Percentiles rank a stretch among this genome's conserved stretches.
phyloP scores from a whole-genome alignment of 192 early-diverging fungal genomes.

The Endogone sp. region DNA sequence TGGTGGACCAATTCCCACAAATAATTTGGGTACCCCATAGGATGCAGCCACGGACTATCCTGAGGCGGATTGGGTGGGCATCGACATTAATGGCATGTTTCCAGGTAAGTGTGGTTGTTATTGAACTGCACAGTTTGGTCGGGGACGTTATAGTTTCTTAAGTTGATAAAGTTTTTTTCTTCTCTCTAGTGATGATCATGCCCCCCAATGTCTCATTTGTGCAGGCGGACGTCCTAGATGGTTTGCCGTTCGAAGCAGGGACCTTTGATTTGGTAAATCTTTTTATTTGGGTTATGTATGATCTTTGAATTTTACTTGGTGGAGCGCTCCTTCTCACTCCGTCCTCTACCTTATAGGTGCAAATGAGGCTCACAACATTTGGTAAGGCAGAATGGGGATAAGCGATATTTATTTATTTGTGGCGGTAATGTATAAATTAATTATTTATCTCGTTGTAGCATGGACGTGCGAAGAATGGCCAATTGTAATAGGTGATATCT shows the following conservation, averaged over 20 bases:
- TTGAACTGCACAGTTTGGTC: too few relatives aligned
- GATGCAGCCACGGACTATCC: slow-evolving; percentile 24
- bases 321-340: slow-evolving; percentile 14
- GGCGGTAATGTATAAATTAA: not conserved
- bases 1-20: not conserved
- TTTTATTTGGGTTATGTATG: too few relatives aligned
- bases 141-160: not conserved
- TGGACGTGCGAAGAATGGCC: slow-evolving; percentile 9
- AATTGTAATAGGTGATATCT: slow-evolving; percentile 2
- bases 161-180: not conserved
- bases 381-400: not conserved
- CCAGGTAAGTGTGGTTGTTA: too few relatives aligned
- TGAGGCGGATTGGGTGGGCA: slow-evolving; percentile 6
- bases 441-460: not conserved
- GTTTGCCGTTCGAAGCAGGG: slow-evolving; percentile 18
- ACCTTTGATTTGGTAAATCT: slow-evolving; percentile 19
- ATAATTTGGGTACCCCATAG: not conserved
- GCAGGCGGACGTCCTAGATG: slow-evolving; percentile 13
- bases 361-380: not conserved
- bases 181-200: slow-evolving; percentile 7
- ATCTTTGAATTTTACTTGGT: too few relatives aligned
- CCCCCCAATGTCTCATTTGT: slow-evolving; percentile 13
- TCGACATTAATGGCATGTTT: slow-evolving; percentile 16
- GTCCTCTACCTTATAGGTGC: slow-evolving; percentile 1
- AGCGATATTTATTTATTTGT: not conserved